These are phyloP conservation scores for Claviceps citrina DNA, from an alignment of 2,329 filamentous ascomycete species.

Conservation along the genomic window DNA sequence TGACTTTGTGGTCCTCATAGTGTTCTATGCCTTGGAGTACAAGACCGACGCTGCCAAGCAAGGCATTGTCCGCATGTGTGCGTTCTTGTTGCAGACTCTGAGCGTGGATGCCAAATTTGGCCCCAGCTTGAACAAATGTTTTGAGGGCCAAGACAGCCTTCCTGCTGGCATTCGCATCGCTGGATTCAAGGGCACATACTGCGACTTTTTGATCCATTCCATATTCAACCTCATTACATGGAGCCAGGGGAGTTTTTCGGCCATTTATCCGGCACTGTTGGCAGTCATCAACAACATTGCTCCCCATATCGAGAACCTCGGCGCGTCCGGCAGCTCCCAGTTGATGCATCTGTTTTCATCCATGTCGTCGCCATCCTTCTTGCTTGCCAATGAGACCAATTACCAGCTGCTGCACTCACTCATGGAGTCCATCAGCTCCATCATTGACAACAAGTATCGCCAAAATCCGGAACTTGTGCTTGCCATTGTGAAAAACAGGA, in stretches of 20 bases:
- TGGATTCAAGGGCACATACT: conserved; percentile 79
- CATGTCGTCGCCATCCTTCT: conserved; percentile 85
- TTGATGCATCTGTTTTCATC: conserved; percentile 77
- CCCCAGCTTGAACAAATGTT: conserved; percentile 73
- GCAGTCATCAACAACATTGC: conserved; percentile 90
- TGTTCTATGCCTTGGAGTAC: conserved; percentile 88
- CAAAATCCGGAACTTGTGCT: conserved; percentile 72
- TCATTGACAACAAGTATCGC: conserved; percentile 75
- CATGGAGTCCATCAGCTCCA: conserved; percentile 75
- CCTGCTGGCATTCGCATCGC: conserved; percentile 66
- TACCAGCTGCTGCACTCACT: conserved; percentile 66
- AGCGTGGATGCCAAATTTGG: conserved; percentile 89
- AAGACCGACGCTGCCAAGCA: conserved; percentile 76
- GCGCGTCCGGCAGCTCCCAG: conserved; percentile 59
- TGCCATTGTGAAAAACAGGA: conserved; percentile 62
- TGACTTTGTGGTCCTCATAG: conserved; percentile 76
- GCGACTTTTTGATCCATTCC: conserved; percentile 87
- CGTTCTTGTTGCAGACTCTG: conserved; percentile 89
- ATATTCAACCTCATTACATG: conserved; percentile 84
- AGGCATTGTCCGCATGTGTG: conserved; percentile 87
- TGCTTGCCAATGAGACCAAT: conserved; percentile 85
- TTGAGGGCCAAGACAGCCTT: conserved; percentile 77
- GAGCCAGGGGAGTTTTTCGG: conserved; percentile 77
- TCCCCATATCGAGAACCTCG: conserved; percentile 66
- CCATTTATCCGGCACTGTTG: conserved; percentile 80